These are phyloP conservation scores for Kodamaea kaohsiungensis DNA, from an alignment of 805 yeast species.

Conservation along the genomic window DNA sequence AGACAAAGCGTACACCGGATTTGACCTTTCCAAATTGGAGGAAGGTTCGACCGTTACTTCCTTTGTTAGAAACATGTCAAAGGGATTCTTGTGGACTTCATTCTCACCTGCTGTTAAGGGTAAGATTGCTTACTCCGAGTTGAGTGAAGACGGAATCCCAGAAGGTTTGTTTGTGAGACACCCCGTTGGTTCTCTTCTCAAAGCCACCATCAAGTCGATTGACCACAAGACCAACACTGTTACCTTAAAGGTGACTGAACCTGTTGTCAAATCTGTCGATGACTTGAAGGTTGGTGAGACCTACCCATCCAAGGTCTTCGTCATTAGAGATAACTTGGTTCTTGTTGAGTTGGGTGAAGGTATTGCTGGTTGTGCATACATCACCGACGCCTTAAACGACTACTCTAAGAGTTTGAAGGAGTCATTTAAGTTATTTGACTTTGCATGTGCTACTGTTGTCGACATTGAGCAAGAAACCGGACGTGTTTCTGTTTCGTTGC, in stretches of 20 bases:
- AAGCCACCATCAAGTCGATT: constrained; percentile 53
- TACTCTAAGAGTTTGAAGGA: constrained; percentile 55
- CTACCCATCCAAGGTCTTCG: constrained; percentile 63
- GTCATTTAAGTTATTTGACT: constrained; percentile 50
- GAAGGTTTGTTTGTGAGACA: constrained; percentile 51
- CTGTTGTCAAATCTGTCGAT: constrained; percentile 36
- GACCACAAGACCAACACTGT: constrained; percentile 57
- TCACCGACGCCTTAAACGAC: constrained; percentile 77
- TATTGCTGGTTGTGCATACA: constrained; percentile 62
- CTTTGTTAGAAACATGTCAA: constrained; percentile 63
- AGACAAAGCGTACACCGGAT: constrained; percentile 20
- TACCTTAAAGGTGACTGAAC: constrained; percentile 47
- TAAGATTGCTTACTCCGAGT: constrained; percentile 62
- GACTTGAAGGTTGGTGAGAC: constrained; percentile 57
- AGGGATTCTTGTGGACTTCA: constrained; percentile 66
- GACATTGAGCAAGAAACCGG: constrained; percentile 49
- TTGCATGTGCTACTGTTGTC: constrained; percentile 57
- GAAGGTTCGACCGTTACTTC: constrained; percentile 56
- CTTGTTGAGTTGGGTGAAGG: constrained; percentile 68
- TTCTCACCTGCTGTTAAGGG: constrained; percentile 71
- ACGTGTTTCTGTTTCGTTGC: constrained; percentile 63
- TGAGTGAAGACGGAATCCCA: constrained; percentile 54
- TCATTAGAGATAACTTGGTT: constrained; percentile 58
- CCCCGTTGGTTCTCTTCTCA: constrained; percentile 73
- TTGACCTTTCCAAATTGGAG: constrained; percentile 43